Base-by-base conservation (phyloP, 345 rosid genomes). In the Erucastrum elatum region DNA sequence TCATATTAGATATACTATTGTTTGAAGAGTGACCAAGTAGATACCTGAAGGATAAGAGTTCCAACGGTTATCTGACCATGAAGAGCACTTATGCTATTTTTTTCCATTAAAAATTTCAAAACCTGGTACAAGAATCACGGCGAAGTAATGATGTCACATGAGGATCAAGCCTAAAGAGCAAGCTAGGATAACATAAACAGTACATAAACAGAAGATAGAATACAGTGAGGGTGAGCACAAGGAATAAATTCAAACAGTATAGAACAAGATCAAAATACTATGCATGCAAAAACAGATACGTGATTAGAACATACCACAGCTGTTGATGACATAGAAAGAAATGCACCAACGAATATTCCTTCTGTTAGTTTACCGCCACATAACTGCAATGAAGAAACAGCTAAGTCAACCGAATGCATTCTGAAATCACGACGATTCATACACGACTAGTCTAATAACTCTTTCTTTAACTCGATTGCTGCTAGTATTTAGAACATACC, bases 311-410 rank as follows among this genome's bases (percentile, higher is more conserved):
- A 84, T 88, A 93, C 98, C 96, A 93, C 98, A 15, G 98, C 98
- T 66, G 98, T 93, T 12, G 96, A 93, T 84, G 98, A 93, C 98
- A 93, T 90, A 12, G 98, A 93, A 70, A 93, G 90, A 82, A 93
- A 89, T 69, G 87, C 93, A 17, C 98, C 98, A 49, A 93, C 94
- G 81, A 93, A 93, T 64, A 93, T 85, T 64, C 98, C 98, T 84
- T 93, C 98, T 51, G 98, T 86, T 80, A 90, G 87, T 81, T 87
- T 88, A 76, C 94, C 98, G 65, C 98, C 98, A 46, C 96, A 93
- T 83, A 93, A 87, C 98, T 93, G 86, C 85, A 86, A 81, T 75
- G 76, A 58, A 68, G 70, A 86, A n/a, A 49, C 66, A 72, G 74
- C 60, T 71, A 65, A 27, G 70, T 72, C 72, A 81, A 77, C 84